Conservation (phyloP, 495 filamentous ascomycete genomes). For the Haplographium delicatum region DNA sequence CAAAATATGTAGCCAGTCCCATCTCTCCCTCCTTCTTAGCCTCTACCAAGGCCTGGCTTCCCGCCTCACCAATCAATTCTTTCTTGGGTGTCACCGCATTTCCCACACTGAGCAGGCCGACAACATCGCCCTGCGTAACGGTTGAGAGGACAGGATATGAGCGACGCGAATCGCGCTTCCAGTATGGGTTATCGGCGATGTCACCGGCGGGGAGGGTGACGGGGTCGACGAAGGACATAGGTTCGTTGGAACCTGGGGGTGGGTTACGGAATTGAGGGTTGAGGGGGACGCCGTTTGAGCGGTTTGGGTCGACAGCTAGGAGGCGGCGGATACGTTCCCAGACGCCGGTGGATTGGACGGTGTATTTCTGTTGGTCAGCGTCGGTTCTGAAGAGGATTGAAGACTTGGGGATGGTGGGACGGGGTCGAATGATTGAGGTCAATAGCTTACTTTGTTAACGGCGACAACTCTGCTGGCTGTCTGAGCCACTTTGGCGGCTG, state of each 20-base stretch:
- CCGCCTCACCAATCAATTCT: constrained; percentile 78
- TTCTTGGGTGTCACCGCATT: constrained; percentile 74
- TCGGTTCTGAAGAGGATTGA: neutral
- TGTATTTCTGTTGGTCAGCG: constrained; percentile 72
- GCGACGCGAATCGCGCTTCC: constrained; percentile 86
- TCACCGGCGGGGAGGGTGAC: constrained; percentile 89
- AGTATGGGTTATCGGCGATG: constrained; percentile 96
- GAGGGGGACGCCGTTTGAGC: constrained; percentile 85
- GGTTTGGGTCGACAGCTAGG: constrained; percentile 79
- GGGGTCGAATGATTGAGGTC: constrained; percentile 1
- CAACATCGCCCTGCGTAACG: constrained; percentile 79
- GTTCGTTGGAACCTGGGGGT: constrained; percentile 73
- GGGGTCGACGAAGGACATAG: constrained; percentile 77
- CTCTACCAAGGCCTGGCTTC: constrained; percentile 71
- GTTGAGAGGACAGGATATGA: constrained; percentile 78
- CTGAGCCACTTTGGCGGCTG: constrained; percentile 45
- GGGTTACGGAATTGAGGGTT: constrained; percentile 92
- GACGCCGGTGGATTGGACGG: constrained; percentile 84
- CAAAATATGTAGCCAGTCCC: constrained; percentile 62
- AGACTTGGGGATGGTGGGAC: neutral
- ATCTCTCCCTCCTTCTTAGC: constrained; percentile 72
- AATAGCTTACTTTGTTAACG: constrained; percentile 38
- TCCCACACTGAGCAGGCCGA: constrained; percentile 78
- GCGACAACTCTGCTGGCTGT: constrained; percentile 39
- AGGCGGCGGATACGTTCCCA: constrained; percentile 78